Base-by-base conservation (phyloP, 139 green algal species). In the Micractinium sp. region DNA sequence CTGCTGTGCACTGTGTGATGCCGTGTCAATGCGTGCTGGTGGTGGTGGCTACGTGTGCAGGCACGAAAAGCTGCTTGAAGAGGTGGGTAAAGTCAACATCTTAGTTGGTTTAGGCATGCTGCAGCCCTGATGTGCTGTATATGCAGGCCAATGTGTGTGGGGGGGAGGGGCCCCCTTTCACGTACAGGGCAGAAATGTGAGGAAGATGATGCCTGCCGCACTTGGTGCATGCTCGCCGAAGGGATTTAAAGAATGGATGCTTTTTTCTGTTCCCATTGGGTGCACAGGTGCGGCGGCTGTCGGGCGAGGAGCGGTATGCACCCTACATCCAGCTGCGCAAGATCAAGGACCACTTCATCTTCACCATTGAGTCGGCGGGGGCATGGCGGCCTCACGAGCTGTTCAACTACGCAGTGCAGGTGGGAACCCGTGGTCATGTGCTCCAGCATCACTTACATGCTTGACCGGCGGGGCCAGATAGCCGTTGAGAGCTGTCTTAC, bases 301-400 rank as follows among this genome's bases (percentile, higher is more conserved):
- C 83, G 18, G 86, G 86, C 2, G 87, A 92, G 31, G 66, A 80
- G 33, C 38, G 60, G 36, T 93, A 89, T 53, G 33, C 71, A 29
- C 76, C 81, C 0, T 90, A 91, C 19, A 71, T 99, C 27, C 85
- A 97, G 91, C 90, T 98, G 66, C 93, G 95, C 39, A 98, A 98
- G 89, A 86, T 92, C 31, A 99, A 99, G 91, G 94, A 99, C 85
- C 96, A 99, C 92, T 99, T 99, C 91, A 98, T 99, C 74, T 99
- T 99, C 91, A 98, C 97, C n/a, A 96, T 99, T 13, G 96, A 99
- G 94, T 96, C 90, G 22, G 96, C 95, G 13, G 98, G 97, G 16
- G 92, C 93, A n/a, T 91, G 98, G 82, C 92, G 90, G 29, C 94
- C 97, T 0, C 82, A 95, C 20, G 93, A 95, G 88, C 90, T 99